These are phyloP conservation scores for Oryza punctata DNA, from an alignment of 176 grass and related monocot genomes.

Conservation along the genomic window DNA sequence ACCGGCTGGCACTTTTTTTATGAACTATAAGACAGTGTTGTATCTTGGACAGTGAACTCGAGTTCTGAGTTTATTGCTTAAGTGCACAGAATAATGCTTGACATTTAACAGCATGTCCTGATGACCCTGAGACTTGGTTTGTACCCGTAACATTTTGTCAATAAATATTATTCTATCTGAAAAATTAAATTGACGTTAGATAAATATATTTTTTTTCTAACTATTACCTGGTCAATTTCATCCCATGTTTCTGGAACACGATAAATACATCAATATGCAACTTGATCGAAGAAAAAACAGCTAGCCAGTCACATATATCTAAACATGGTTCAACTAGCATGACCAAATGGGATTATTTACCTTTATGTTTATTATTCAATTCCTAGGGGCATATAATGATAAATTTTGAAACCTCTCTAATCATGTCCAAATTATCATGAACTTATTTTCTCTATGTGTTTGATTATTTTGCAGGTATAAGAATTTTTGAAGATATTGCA, in stretches of 20 bases:
- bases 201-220: neutral
- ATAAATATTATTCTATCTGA: neutral
- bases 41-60: neutral
- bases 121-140: neutral
- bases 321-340: neutral
- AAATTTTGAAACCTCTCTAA: neutral
- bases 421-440: conserved; percentile 11
- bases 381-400: conserved; percentile 1
- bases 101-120: neutral
- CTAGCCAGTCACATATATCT: neutral
- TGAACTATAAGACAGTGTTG: neutral
- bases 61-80: neutral
- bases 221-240: neutral
- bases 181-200: neutral
- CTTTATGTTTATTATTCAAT: conserved; percentile 29
- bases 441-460: conserved; percentile 27
- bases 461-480: conserved; percentile 67
- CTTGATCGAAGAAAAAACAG: neutral
- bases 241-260: neutral
- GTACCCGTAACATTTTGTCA: neutral
- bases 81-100: neutral
- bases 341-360: neutral
- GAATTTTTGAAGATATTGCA: conserved; percentile 86
- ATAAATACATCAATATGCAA: neutral
- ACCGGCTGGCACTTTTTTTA: neutral